Conservation (phyloP, 2,329 filamentous ascomycete species). For the Dendryphion nanum region DNA sequence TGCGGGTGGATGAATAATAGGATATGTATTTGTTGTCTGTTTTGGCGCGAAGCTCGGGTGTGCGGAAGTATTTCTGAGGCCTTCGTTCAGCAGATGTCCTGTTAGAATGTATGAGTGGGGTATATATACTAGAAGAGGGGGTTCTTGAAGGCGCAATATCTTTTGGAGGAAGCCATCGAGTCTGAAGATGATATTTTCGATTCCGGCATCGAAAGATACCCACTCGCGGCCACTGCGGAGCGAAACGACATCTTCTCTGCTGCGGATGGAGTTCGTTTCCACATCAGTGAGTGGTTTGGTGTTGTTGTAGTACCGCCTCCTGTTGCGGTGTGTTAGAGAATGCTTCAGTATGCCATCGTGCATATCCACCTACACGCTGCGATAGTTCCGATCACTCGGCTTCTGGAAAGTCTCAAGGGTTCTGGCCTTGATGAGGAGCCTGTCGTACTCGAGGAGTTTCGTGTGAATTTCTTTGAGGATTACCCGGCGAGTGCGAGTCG, state of each 20-base stretch:
- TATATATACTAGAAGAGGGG: slow-evolving; percentile 21
- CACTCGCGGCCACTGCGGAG: slow-evolving; percentile 41
- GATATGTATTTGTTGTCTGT: slow-evolving; percentile 33
- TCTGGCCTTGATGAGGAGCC: slow-evolving; percentile 40
- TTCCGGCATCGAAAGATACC: slow-evolving; percentile 40
- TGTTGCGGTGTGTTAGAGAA: no score
- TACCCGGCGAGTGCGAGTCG: slow-evolving; percentile 19
- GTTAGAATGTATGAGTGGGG: slow-evolving; percentile 6
- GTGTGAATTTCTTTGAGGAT: slow-evolving; percentile 31
- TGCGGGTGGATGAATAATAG: slow-evolving; percentile 37
- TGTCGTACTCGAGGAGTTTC: slow-evolving; percentile 38
- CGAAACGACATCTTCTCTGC: slow-evolving; percentile 43
- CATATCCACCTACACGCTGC: no score
- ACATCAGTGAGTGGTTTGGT: slow-evolving; percentile 36
- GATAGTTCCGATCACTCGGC: slow-evolving; percentile 41
- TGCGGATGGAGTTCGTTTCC: slow-evolving; percentile 37
- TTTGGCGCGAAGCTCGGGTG: slow-evolving; percentile 39
- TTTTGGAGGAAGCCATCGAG: slow-evolving; percentile 22
- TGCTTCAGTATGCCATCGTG: no score
- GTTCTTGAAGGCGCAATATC: slow-evolving; percentile 17
- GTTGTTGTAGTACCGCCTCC: slow-evolving; percentile 35
- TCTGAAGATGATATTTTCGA: slow-evolving; percentile 34
- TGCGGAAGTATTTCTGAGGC: slow-evolving; percentile 31
- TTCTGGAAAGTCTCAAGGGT: slow-evolving; percentile 38
- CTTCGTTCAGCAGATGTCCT: background rate